Evolutionary conservation across 1,284 basidiomycete species (phyloP), one percentile per base, ranked within the genome.

Genomic region (Marasmius fiardii): DNA sequence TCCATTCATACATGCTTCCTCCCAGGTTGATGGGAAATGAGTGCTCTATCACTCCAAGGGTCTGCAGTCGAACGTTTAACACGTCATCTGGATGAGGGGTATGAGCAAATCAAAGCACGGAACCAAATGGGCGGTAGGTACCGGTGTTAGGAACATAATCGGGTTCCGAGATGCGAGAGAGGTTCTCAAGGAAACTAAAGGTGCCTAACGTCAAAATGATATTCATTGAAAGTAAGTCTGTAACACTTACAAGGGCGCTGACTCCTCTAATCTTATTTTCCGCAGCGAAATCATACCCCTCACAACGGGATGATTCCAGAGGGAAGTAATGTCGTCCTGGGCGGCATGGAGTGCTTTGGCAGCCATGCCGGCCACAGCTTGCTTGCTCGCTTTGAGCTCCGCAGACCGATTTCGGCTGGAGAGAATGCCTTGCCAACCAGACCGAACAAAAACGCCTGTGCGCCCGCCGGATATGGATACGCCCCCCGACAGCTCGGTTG

Each of bases 31-130:
- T 81, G 56, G 85, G 80, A 64, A 90, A 90, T 0, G 79, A 75
- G 64, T 90, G 86, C 60, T 92, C 89, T 60, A 85, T 82, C 24
- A 92, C 83, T 5, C 89, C 89, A 33, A 92, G 73, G 0, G 89
- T 91, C 68, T 89, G 88, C 28, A 92, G 71, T 20, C 89, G 84
- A 52, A 88, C 89, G 54, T 87, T 83, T 28, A 92, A 76, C 54
- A 92, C 81, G 68, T 92, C 89, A 63, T 82, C 89, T 34, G 39
- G 23, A 49, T 31, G 14, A 31, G n/a, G 10, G 28, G 28, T 31
- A 33, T 49, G 23, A 49, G 47, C 24, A 31, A n/a, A 31, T 31
- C 10, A 4, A 31, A 31, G 44, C 1, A 16, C 26, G 26, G 8
- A 31, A 33, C 10, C 26, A 26, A 26, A 24, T 24, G 6, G 37